Conservation (phyloP, 208 protist species). For the Wallacemonas collosoma region DNA sequence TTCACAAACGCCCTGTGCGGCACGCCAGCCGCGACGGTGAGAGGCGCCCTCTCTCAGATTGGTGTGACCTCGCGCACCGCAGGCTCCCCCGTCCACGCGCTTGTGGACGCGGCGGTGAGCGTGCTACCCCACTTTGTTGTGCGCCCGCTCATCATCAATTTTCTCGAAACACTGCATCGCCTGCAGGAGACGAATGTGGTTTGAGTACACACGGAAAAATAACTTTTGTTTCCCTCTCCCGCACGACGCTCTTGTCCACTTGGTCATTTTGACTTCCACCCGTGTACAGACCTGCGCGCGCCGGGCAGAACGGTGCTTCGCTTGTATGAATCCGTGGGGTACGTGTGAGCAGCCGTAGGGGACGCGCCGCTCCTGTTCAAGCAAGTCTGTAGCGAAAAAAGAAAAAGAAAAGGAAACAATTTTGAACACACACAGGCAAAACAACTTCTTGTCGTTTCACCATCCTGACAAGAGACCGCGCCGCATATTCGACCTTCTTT, state of each 20-base stretch:
- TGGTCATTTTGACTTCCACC: too few species aligned
- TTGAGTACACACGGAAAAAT: too few species aligned
- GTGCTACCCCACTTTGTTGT: not conserved
- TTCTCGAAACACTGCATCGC: not conserved
- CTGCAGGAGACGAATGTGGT: not conserved
- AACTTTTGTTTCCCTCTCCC: not conserved
- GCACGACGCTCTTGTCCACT: not conserved
- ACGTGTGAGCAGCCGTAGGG: too few species aligned
- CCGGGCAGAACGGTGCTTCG: too few species aligned
- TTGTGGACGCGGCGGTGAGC: not conserved
- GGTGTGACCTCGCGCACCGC: not conserved
- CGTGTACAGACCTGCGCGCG: too few species aligned
- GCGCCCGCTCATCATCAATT: not conserved
- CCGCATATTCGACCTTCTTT: too few species aligned
- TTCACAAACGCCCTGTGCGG: not conserved
- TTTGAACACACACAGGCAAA: not conserved
- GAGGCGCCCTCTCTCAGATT: not conserved
- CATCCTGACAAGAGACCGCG: not conserved
- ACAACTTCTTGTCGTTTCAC: not conserved
- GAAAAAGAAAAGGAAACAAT: too few species aligned
- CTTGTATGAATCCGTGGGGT: too few species aligned
- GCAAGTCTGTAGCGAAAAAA: too few species aligned
- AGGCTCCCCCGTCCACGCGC: not conserved
- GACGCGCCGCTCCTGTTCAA: too few species aligned
- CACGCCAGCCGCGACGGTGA: not conserved